Evolutionary conservation across 1,139 yeast species (phyloP).

Genomic region (Scheffersomyces cryptocercus): DNA sequence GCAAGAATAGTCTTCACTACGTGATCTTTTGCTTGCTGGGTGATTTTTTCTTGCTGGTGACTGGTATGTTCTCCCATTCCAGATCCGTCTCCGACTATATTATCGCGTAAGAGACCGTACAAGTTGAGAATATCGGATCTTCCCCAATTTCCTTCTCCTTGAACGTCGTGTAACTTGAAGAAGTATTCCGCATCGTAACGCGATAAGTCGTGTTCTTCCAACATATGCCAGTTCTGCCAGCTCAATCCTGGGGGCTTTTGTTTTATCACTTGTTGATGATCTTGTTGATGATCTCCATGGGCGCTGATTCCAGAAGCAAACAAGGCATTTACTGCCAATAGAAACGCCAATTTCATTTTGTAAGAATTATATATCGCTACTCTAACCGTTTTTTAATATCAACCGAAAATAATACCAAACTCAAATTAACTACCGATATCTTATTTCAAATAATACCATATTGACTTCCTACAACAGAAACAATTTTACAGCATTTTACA

Average conservation of each 20-base stretch:
- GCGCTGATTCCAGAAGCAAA: slow-evolving; percentile 2
- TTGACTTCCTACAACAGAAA: too few relatives aligned
- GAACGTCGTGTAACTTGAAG: slow-evolving; percentile 76
- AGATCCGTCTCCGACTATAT: slow-evolving; percentile 82
- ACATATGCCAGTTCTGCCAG: slow-evolving; percentile 92
- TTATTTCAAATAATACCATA: too few relatives aligned
- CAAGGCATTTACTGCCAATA: too few relatives aligned
- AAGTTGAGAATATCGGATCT: slow-evolving; percentile 69
- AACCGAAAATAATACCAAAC: too few relatives aligned
- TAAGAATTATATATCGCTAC: too few relatives aligned
- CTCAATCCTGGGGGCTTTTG: slow-evolving; percentile 49
- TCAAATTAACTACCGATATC: too few relatives aligned
- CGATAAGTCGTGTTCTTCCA: slow-evolving; percentile 78
- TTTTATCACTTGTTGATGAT: not conserved
- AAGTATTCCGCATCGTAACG: slow-evolving; percentile 75
- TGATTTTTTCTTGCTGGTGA: slow-evolving; percentile 52
- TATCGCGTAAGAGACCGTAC: slow-evolving; percentile 75
- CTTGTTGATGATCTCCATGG: slow-evolving; percentile 11
- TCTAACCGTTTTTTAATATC: too few relatives aligned
- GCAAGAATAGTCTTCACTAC: slow-evolving; percentile 58
- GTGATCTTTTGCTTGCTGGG: slow-evolving; percentile 55
- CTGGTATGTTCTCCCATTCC: slow-evolving; percentile 83
- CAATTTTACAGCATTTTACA: too few relatives aligned
- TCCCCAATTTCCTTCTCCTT: slow-evolving; percentile 54
- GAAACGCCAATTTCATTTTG: too few relatives aligned